Percentiles rank a stretch among this genome's conserved stretches.
phyloP scores from a whole-genome alignment of 805 yeast genomes.

The Metschnikowia baotianmanensis region DNA sequence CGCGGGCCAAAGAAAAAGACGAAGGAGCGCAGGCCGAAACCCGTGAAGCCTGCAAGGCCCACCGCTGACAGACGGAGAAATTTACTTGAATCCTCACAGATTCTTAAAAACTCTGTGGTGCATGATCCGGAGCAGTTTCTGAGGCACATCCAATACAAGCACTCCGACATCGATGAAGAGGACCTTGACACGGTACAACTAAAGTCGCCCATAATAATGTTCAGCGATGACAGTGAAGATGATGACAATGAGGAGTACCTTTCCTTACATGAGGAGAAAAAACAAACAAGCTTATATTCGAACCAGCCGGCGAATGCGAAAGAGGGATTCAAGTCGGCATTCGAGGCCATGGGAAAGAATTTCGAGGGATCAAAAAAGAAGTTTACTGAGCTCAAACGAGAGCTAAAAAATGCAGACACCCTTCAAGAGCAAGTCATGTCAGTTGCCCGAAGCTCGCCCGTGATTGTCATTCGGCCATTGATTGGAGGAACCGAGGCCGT shows the following conservation, averaged over 20 bases:
- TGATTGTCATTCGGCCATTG: constrained; percentile 75
- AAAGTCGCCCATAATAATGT: constrained; percentile 25
- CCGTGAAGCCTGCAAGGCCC: not conserved
- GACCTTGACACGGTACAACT: constrained; percentile 18
- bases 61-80: constrained; percentile 9
- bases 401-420: constrained; percentile 60
- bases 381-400: constrained; percentile 55
- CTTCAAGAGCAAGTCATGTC: constrained; percentile 67
- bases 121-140: constrained; percentile 22
- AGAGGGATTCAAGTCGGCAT: constrained; percentile 77
- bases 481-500: constrained; percentile 93
- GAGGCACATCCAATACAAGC: constrained; percentile 28
- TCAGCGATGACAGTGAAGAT: constrained; percentile 19
- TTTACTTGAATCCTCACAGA: constrained; percentile 27
- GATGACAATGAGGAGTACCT: constrained; percentile 24
- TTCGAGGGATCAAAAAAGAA: constrained; percentile 63
- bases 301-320: constrained; percentile 73
- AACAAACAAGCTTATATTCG: constrained; percentile 68
- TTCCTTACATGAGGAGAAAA: constrained; percentile 32
- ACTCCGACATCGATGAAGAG: constrained; percentile 31
- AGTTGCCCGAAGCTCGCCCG: constrained; percentile 74
- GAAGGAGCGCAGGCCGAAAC: constrained; percentile 1
- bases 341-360: constrained; percentile 66
- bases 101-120: constrained; percentile 22
- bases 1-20: constrained; percentile 25